Percentiles rank a stretch among this genome's conserved stretches.
These are phyloP conservation scores for Claviceps sorghi DNA, from an alignment of 2,329 filamentous ascomycete genomes.

Conservation along the genomic window DNA sequence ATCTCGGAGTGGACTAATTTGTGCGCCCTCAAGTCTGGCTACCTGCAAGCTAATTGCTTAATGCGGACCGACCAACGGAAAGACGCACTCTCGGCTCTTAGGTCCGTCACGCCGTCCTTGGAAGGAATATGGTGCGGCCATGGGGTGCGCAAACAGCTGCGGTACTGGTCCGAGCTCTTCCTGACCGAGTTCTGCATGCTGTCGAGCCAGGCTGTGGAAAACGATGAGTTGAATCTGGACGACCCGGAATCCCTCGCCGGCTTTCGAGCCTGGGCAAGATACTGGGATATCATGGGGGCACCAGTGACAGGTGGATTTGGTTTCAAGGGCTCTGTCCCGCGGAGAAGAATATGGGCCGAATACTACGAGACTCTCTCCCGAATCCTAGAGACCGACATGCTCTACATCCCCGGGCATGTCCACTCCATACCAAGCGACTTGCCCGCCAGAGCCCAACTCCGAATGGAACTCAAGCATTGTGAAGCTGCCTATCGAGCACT, in stretches of 20 bases:
- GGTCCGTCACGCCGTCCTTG: conserved; percentile 50
- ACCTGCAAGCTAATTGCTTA: conserved; percentile 56
- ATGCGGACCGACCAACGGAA: conserved; percentile 31
- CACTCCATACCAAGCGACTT: conserved; percentile 28
- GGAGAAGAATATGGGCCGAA: conserved; percentile 64
- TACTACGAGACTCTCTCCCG: conserved; percentile 70
- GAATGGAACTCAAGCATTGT: conserved; percentile 62
- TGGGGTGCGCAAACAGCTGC: conserved; percentile 47
- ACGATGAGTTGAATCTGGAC: conserved; percentile 32
- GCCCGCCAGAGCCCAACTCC: conserved; percentile 48
- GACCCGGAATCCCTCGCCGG: conserved; percentile 40
- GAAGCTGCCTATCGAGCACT: conserved; percentile 68
- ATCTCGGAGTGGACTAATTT: conserved; percentile 66
- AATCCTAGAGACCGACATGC: conserved; percentile 53
- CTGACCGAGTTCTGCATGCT: conserved; percentile 63
- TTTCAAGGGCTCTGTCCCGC: conserved; percentile 43
- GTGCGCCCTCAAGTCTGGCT: conserved; percentile 64
- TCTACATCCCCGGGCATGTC: conserved; percentile 39
- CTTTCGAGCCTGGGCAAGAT: conserved; percentile 54
- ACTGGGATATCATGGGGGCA: conserved; percentile 43
- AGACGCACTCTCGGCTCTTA: conserved; percentile 53
- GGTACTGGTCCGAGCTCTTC: conserved; percentile 66
- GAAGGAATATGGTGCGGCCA: conserved; percentile 35
- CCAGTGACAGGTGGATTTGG: conserved; percentile 39
- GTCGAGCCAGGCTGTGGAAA: conserved; percentile 43